phyloP scores from a whole-genome alignment of 805 yeast genomes.

The Yamadazyma philogaea region DNA sequence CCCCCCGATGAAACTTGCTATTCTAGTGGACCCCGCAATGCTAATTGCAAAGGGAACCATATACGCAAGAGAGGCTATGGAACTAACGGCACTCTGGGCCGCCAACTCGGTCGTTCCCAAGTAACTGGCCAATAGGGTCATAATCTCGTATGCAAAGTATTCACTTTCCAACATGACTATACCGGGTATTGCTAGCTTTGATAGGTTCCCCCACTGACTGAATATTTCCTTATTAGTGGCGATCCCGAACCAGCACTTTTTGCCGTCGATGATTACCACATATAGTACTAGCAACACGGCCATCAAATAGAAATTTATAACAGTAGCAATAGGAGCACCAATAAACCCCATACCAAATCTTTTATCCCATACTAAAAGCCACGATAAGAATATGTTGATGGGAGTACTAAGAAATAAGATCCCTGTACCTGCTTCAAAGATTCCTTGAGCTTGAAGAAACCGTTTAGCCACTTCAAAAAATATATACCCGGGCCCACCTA shows the following conservation, averaged over 20 bases:
- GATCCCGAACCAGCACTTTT: constrained; percentile 67
- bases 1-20: constrained; percentile 45
- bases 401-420: constrained; percentile 42
- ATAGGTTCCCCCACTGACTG: constrained; percentile 33
- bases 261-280: constrained; percentile 54
- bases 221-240: constrained; percentile 35
- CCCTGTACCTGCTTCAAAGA: constrained; percentile 47
- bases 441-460: constrained; percentile 45
- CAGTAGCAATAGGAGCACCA: constrained; percentile 45
- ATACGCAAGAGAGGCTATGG: constrained; percentile 43
- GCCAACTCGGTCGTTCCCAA: constrained; percentile 50
- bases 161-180: constrained; percentile 45
- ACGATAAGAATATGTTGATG: constrained; percentile 36
- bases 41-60: constrained; percentile 47
- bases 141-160: constrained; percentile 44
- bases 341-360: constrained; percentile 38
- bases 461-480: constrained; percentile 41
- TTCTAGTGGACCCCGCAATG: constrained; percentile 43
- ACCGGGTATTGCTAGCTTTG: constrained; percentile 42
- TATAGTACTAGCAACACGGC: constrained; percentile 32
- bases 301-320: constrained; percentile 43
- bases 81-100: constrained; percentile 50
- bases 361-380: constrained; percentile 42
- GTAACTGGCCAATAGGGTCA: constrained; percentile 44
- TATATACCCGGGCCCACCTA: constrained; percentile 44